Conservation (phyloP, 345 rosid genomes). For the Dovyalis caffra region DNA sequence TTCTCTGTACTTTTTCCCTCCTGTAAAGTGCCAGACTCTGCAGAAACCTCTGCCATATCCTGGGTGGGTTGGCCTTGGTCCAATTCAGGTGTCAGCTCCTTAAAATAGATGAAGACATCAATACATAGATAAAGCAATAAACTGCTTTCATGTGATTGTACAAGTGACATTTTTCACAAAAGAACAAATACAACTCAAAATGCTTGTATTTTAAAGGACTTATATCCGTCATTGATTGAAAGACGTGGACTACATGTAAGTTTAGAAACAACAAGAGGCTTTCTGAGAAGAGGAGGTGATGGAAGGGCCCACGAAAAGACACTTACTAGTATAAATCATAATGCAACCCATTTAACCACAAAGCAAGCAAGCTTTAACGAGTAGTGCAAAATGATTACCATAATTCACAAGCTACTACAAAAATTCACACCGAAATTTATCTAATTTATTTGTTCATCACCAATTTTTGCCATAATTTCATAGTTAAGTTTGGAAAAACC, state of each 20-base stretch:
- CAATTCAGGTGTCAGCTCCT: constrained; percentile 71
- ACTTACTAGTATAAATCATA: not conserved
- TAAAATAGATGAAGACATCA: constrained; percentile 8
- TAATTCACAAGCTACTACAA: not conserved
- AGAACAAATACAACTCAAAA: not conserved
- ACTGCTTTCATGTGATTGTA: not conserved
- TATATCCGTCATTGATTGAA: not conserved
- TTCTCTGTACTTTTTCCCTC: constrained; percentile 64
- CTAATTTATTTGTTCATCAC: not conserved
- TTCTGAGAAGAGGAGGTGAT: not conserved
- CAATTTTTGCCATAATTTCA: not conserved
- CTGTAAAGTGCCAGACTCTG: constrained; percentile 50
- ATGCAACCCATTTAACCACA: not conserved
- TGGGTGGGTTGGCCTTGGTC: constrained; percentile 57
- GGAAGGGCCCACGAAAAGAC: not conserved
- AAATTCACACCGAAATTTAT: not conserved
- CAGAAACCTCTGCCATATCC: constrained; percentile 56
- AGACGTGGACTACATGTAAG: not conserved
- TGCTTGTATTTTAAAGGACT: too few relatives aligned
- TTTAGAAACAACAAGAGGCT: not conserved
- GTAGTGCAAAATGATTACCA: not conserved
- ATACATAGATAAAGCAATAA: not conserved
- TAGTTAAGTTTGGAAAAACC: not conserved
- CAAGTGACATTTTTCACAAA: not conserved
- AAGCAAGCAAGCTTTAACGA: not conserved